Conservation (phyloP, 2,329 filamentous ascomycete species). For the Fusarium sp. region DNA sequence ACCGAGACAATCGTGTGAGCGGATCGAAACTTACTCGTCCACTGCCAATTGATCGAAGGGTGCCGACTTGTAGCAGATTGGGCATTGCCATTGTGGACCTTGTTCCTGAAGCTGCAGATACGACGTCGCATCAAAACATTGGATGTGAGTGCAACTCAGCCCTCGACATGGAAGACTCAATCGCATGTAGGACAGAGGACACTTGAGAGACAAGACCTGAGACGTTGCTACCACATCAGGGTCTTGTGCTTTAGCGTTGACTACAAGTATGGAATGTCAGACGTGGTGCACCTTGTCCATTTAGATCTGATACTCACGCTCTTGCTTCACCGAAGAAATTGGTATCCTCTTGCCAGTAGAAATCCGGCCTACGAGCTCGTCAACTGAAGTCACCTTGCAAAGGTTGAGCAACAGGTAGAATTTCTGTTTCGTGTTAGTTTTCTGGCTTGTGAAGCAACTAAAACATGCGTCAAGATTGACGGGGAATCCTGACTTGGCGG, state of each 20-base stretch:
- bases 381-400: conserved; percentile 80
- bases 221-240: conserved; percentile 92
- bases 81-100: conserved; percentile 96
- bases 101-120: conserved; percentile 97
- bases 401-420: conserved; percentile 82
- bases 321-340: conserved; percentile 84
- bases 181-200: conserved; percentile 89
- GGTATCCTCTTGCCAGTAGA: conserved; percentile 80
- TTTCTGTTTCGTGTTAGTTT: conserved; percentile 66
- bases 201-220: conserved; percentile 90
- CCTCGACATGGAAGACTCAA: conserved; percentile 87
- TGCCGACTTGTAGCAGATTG: conserved; percentile 88
- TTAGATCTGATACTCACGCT: conserved; percentile 74
- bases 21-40: conserved; percentile 77
- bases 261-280: conserved; percentile 61
- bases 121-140: conserved; percentile 94
- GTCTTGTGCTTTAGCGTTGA: conserved; percentile 86
- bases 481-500: conserved; percentile 28
- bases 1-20: background rate
- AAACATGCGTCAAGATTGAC: conserved; percentile 40
- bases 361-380: conserved; percentile 79
- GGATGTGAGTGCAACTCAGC: conserved; percentile 86
- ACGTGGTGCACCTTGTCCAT: background rate
- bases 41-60: conserved; percentile 87
- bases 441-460: background rate